phyloP scores from a whole-genome alignment of 129 eudicot species.

The Pittosporum tobira region DNA sequence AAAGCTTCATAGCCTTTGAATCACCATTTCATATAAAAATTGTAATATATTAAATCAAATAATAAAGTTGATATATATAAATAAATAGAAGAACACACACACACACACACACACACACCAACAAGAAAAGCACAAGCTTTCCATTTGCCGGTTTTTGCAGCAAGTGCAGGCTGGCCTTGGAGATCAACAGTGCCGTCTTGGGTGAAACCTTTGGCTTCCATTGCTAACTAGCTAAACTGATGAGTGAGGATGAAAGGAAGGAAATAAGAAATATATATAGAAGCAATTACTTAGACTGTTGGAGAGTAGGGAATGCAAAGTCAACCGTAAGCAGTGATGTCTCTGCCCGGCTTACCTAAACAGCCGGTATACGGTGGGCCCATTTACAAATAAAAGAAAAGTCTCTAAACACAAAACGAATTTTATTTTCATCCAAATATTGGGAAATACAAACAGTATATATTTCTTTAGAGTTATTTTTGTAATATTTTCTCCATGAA shows the following conservation, averaged over 20 bases:
- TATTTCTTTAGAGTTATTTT: no score
- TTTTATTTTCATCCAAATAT: no score
- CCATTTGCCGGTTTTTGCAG: slow-evolving; percentile 91
- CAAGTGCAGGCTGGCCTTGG: slow-evolving; percentile 67
- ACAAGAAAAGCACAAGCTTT: slow-evolving; percentile 89
- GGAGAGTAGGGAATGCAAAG: neutral
- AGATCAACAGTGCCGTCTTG: slow-evolving; percentile 93
- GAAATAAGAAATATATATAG: no score
- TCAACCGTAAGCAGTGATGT: no score
- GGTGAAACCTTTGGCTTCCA: slow-evolving; percentile 73
- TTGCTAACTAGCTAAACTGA: neutral
- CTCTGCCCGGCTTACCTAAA: slow-evolving; percentile 4
- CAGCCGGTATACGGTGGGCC: slow-evolving; percentile 8
- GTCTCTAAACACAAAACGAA: no score
- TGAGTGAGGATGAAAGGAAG: neutral
- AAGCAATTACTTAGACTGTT: no score
- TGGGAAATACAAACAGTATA: no score
- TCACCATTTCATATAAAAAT: neutral
- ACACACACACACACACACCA: slow-evolving; percentile 27
- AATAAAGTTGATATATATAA: no score
- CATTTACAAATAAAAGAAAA: no score
- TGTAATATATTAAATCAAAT: neutral
- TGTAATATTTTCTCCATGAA: no score
- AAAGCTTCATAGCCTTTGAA: slow-evolving; percentile 97
- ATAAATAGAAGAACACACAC: neutral